Base-by-base conservation (phyloP, 805 yeast genomes). In the Ogataea henricii region DNA sequence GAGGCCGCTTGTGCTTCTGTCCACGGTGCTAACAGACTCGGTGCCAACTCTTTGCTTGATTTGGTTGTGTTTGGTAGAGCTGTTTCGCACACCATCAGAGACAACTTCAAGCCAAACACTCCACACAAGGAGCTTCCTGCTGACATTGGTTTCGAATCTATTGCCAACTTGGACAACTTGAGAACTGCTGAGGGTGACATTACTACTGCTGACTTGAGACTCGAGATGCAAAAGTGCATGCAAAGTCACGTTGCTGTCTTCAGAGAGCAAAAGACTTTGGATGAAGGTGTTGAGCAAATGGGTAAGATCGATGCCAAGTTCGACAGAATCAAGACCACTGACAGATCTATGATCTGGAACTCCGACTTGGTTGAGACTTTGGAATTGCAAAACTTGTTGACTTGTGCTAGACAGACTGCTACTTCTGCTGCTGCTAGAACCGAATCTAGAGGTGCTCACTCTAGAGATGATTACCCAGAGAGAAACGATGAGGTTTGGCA, bases 1-100 rank as follows among this genome's bases (percentile, higher is more conserved):
- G 99, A 92, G 78, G 91, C 96, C 57, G 99, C 97, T 38, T 92
- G 97, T 81, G 98, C 96, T 54, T 90, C 97, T 29, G 99, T 92
- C 51, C 99, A 92, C 69, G 99, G 99, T 75, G 99, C 99, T 55
- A 92, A 92, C 82, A 90, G 99, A 79, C 80, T 92, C 60, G 99
- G 99, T 72, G 99, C 99, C 58, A 92, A 92, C 82, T 94, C 99
- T 9, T 77, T 92, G 63, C 82, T 92, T 64, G 99, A 92, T 74
- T 77, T 92, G 70, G 99, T 92, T 55, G 98, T 92, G 55, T 92
- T 92, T 65, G 99, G 99, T 65, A 89, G 99, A 78, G 98, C 98
- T 58, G 98, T 92, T 41, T 85, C 97, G 44, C 94, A 89, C 72
- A 88, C 96, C 48, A 85, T 92, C 66, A 76, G 85, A 55, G 96